Evolutionary conservation across 352 stramenopile genomes (phyloP), one percentile per base, ranked within the genome.

Genomic region (Hyaloperonospora brassicae): DNA sequence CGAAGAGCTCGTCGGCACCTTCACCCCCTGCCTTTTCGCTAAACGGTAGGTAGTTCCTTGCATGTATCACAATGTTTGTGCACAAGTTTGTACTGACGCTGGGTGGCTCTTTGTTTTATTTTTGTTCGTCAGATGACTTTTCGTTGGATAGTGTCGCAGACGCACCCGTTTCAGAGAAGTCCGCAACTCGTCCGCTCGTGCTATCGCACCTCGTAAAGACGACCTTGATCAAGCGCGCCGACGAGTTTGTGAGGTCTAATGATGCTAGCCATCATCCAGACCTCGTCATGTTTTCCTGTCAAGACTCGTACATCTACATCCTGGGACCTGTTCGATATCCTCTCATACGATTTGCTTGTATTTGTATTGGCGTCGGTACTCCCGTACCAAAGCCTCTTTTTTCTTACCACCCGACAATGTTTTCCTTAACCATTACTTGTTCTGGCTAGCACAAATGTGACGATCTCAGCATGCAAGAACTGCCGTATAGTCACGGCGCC

Each of bases 401-500:
- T 35, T 25, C 27, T 44, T 14, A 44, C 24, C 5, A 5, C 5
- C 27, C 27, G 27, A 31, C 27, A 1, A 11, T 41, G 49, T 57
- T 61, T 36, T 74, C 75, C 75, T 88, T 85, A 76, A 86, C 73
- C 59, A 50, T 39, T 51, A 30, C 50, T 61, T 50, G 23, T 58
- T 73, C 25, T 55, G 58, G 35, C n/a, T 52, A 64, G 50, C 49
- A 88, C 78, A 40, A 88, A 97, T 70, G 90, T 94, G 42, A 97
- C 85, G 48, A 89, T 98, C 66, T 86, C 87, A 21, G 89, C 82
- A 23, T 98, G 92, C 66, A 94, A 93, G 52, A 96, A 97, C 62
- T 98, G 93, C 73, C 97, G 87, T 31, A 95, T 98, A 54, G 82
- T 98, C 41, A 82, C 93, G n/a, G 93, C 87, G n/a, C 92, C 93